Evolutionary conservation across 2,329 filamentous ascomycete species (phyloP), one percentile per base, ranked within the genome.

Genomic region (Fulvia fulva): DNA sequence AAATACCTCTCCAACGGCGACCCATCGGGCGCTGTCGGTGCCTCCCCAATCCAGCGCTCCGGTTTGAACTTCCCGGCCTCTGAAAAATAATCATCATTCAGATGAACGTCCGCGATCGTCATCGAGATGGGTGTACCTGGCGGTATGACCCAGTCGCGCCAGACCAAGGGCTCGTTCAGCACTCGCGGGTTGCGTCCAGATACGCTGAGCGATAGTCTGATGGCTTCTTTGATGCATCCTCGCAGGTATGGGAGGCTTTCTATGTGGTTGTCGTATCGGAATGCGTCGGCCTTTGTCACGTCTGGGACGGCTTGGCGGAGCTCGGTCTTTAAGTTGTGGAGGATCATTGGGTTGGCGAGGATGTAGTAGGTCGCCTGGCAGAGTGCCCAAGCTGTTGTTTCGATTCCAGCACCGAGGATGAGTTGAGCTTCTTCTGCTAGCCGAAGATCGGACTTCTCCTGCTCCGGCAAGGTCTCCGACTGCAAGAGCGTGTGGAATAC

Each of bases 31-130:
- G 55, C 47, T 21, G 65, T 59, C 1, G 66, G 64, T 1, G 63
- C 56, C 30, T 68, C 57, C 1, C 57, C 59, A 1, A 75, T 61
- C 73, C 73, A 76, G 11, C 73, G 64, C 54, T 74, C 71, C 2
- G 72, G 73, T 16, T 63, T 59, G 52, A 74, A 74, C 1, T 54
- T 56, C 1, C 64, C 43, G 1, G 71, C 72, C 12, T 70, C 58
- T 0, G 67, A 67, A 44, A 73, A 75, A 12, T 71, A 66, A 5
- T 63, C 57, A 9, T 63, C 58, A 28, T 74, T 71, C 56, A 68
- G 65, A 51, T 75, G 73, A 1, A 73, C 65, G 51, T 71, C 62
- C 19, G 54, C 53, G 25, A 70, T 32, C 60, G 72, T 60, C 71
- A 74, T 58, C 58, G 68, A 52, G 59, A 74, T 51, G 57, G 68